Conservation (phyloP, 2,329 filamentous ascomycete species). For the Immersiporthe knoxdaviesiana region DNA sequence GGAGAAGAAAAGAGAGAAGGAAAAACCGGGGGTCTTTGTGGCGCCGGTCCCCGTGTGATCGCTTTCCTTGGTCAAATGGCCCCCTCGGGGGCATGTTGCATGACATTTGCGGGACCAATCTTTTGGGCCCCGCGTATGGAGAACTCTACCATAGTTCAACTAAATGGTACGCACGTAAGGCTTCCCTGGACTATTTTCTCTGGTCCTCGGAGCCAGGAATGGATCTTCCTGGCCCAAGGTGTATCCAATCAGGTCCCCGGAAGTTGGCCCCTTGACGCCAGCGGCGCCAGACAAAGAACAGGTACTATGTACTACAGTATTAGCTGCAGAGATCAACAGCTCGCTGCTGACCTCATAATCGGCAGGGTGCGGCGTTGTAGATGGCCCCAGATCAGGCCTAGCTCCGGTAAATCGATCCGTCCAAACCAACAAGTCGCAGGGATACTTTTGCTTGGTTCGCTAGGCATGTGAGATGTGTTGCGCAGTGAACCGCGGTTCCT, state of each 20-base stretch:
- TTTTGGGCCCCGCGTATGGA: neutral
- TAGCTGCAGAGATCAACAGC: slow-evolving; percentile 18
- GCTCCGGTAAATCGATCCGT: slow-evolving; percentile 28
- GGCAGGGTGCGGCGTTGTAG: slow-evolving; percentile 20
- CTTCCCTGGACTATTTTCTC: neutral
- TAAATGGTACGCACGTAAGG: neutral
- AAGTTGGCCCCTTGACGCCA: neutral
- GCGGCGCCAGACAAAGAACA: neutral
- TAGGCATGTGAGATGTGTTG: slow-evolving; percentile 5
- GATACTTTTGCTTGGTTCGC: slow-evolving; percentile 11
- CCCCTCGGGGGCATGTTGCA: neutral
- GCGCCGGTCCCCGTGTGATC: slow-evolving; percentile 7
- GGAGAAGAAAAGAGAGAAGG: neutral
- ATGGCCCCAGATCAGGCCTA: slow-evolving; percentile 22
- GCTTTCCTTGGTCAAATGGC: neutral
- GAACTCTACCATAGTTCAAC: neutral
- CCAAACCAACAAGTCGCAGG: slow-evolving; percentile 20
- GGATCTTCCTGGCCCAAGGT: neutral
- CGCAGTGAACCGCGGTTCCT: neutral
- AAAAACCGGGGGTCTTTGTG: neutral
- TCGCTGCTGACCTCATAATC: slow-evolving; percentile 15
- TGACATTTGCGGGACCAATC: neutral
- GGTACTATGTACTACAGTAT: neutral
- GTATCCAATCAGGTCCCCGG: neutral
- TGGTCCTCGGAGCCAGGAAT: neutral